phyloP scores from a whole-genome alignment of 2,329 filamentous ascomycete species.

The Ascomycota sp. region DNA sequence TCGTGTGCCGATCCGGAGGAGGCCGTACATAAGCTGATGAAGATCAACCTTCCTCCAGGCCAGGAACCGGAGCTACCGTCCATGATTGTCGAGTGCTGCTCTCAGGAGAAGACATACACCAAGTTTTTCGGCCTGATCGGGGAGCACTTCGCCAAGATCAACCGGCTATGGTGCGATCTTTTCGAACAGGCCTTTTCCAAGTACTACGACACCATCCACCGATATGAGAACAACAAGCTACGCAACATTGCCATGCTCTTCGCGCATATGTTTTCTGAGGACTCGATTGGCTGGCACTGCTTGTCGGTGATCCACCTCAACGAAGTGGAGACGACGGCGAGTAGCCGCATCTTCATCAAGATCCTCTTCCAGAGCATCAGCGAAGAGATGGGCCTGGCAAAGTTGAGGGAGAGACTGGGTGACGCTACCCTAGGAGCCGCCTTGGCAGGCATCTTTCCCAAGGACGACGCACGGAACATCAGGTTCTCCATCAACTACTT shows the following conservation, averaged over 20 bases:
- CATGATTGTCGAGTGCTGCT: constrained; percentile 95
- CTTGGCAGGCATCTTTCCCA: constrained; percentile 75
- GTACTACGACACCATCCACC: constrained; percentile 94
- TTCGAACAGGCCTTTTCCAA: constrained; percentile 80
- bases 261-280: constrained; percentile 69
- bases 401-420: constrained; percentile 53
- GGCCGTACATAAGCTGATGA: constrained; percentile 92
- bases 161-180: constrained; percentile 80
- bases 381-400: constrained; percentile 69
- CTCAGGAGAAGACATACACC: constrained; percentile 88
- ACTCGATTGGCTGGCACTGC: constrained; percentile 84
- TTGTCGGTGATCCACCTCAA: constrained; percentile 72
- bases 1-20: constrained; percentile 91
- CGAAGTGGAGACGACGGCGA: constrained; percentile 91
- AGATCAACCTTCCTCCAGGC: constrained; percentile 69
- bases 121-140: constrained; percentile 94
- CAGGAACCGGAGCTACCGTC: constrained; percentile 79
- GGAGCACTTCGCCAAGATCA: constrained; percentile 89
- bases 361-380: constrained; percentile 86
- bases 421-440: constrained; percentile 62
- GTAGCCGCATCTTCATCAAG: constrained; percentile 95
- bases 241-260: constrained; percentile 93
- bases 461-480: constrained; percentile 72
- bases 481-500: constrained; percentile 99
- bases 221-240: constrained; percentile 86